phyloP scores from a whole-genome alignment of 192 early-diverging fungal genomes.

The Backusella circina region DNA sequence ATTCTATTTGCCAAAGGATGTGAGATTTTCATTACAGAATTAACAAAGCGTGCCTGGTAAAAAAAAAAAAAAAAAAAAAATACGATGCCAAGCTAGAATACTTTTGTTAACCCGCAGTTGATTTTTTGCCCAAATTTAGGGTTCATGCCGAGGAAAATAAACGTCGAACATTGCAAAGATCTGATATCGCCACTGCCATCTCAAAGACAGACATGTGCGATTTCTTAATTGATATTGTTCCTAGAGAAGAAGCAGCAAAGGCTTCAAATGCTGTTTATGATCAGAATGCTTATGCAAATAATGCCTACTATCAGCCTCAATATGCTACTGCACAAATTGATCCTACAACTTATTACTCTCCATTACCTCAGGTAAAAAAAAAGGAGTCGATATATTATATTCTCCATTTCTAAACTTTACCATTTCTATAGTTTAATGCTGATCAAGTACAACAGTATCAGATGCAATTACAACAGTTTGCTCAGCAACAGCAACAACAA shows the following conservation, averaged over 20 bases:
- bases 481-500: conserved; percentile 10
- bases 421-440: conserved; percentile 27
- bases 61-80: neutral
- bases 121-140: too few species aligned
- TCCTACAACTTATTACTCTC: conserved; percentile 32
- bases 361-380: conserved; percentile 32
- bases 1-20: conserved; percentile 95
- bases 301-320: conserved; percentile 2
- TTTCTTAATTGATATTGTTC: conserved; percentile 97
- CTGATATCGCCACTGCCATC: conserved; percentile 86
- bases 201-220: conserved; percentile 93
- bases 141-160: conserved; percentile 96
- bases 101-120: neutral
- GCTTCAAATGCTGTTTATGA: conserved; percentile 19
- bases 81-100: too few species aligned
- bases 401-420: neutral
- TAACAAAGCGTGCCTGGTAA: conserved; percentile 77
- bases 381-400: neutral
- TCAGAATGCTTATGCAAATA: conserved; percentile 23
- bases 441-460: conserved; percentile 42
- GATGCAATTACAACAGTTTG: conserved; percentile 34
- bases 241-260: conserved; percentile 69
- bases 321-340: conserved; percentile 20
- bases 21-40: conserved; percentile 94
- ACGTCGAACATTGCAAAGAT: conserved; percentile 88